A percentile compares a stretch with the other conserved stretches of the same genome.
Conservation (phyloP, 2,329 filamentous ascomycete genomes). For the Hymenoscyphus repandus region DNA sequence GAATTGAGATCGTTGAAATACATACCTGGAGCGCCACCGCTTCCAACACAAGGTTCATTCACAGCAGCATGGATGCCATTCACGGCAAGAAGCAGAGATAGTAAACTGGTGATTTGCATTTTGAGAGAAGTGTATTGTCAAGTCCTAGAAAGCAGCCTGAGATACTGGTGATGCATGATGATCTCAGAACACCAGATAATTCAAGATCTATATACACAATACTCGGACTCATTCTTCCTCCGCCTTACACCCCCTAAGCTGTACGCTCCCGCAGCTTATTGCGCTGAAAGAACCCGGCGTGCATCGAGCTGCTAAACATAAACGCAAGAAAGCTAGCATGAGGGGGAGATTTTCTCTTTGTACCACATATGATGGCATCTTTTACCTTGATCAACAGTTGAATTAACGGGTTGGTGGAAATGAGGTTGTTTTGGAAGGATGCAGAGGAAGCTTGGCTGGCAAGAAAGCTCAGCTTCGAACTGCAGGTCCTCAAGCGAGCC, state of each 20-base stretch:
- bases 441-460: background rate
- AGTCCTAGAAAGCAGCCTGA: too few species aligned
- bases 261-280: background rate
- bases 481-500: too few species aligned
- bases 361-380: background rate
- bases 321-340: background rate
- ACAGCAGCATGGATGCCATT: background rate
- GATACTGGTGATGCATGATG: background rate
- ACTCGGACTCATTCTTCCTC: background rate
- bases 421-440: background rate
- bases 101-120: background rate
- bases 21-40: background rate
- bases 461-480: too few species aligned
- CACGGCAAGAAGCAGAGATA: background rate
- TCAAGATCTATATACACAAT: background rate
- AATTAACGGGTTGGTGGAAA: background rate
- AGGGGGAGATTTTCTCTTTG: background rate
- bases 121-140: background rate
- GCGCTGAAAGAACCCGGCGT: background rate
- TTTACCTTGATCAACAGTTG: background rate
- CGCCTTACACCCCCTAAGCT: background rate
- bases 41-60: conserved; percentile 1
- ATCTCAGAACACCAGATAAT: background rate
- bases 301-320: background rate
- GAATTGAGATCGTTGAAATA: background rate